Conservation (phyloP, 768 basidiomycete genomes). For the Boletus patriciae region DNA sequence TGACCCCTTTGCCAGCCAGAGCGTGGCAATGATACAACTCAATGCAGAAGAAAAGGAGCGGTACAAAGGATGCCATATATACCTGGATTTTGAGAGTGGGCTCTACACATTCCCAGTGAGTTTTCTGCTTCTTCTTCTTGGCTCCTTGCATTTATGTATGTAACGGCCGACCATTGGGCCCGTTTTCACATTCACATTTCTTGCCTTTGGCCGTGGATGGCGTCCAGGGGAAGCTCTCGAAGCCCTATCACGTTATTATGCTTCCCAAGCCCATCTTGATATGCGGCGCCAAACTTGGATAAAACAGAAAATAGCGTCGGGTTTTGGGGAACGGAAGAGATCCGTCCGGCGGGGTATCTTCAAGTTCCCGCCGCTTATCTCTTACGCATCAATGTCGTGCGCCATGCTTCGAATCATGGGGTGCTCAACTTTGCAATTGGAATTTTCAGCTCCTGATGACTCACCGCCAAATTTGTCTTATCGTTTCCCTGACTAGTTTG, state of each 20-base stretch:
- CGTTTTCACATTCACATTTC: not conserved
- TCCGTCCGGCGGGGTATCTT: slow-evolving; percentile 22
- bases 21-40: slow-evolving; percentile 76
- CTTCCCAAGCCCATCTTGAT: not conserved
- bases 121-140: not conserved
- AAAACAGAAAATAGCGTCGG: not conserved
- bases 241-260: not conserved
- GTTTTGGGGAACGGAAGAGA: slow-evolving; percentile 21
- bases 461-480: not conserved
- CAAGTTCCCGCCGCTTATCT: not conserved
- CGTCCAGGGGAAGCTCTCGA: not conserved
- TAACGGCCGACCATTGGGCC: not conserved
- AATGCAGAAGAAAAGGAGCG: slow-evolving; percentile 59
- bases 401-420: not conserved
- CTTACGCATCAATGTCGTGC: not conserved
- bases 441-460: not conserved
- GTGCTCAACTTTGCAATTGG: not conserved
- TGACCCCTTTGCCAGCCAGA: slow-evolving; percentile 55
- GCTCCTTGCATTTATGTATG: not conserved
- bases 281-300: not conserved
- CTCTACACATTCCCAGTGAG: slow-evolving; percentile 85
- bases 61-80: slow-evolving; percentile 65
- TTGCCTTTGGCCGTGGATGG: not conserved
- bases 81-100: slow-evolving; percentile 69
- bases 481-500: not conserved